Conservation (phyloP, 805 yeast genomes). For the Saccharomyces jurei region DNA sequence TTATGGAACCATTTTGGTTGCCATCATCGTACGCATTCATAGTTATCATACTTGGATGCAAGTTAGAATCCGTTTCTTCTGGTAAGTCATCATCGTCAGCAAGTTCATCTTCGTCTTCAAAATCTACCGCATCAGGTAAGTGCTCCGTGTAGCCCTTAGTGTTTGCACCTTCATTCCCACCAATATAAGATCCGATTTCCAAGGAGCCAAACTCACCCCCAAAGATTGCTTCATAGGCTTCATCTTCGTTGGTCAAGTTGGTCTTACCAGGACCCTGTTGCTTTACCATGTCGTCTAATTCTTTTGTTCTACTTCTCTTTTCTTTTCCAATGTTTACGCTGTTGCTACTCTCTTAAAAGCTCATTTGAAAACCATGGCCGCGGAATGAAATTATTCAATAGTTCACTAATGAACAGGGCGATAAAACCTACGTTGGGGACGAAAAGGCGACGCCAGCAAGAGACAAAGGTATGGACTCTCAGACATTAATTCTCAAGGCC, state of each 20-base stretch:
- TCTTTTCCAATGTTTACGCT: neutral
- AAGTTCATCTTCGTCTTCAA: conserved; percentile 87
- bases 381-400: neutral
- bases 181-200: conserved; percentile 27
- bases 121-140: conserved; percentile 88
- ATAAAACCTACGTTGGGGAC: neutral
- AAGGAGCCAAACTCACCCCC: conserved; percentile 32
- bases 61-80: conserved; percentile 12
- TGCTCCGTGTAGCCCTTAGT: conserved; percentile 40
- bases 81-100: conserved; percentile 63
- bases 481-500: conserved; percentile 21
- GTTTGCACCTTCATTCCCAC: conserved; percentile 27
- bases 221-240: conserved; percentile 33
- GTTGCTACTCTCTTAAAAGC: neutral
- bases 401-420: neutral
- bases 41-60: conserved; percentile 6
- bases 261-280: conserved; percentile 4
- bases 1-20: conserved; percentile 13
- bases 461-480: neutral
- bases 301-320: neutral
- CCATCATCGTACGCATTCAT: conserved; percentile 26
- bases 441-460: neutral
- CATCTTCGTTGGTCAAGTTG: conserved; percentile 32
- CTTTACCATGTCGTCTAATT: neutral
- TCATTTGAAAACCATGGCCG: neutral